phyloP scores from a whole-genome alignment of 768 basidiomycete genomes.

The Mycena alexandri region DNA sequence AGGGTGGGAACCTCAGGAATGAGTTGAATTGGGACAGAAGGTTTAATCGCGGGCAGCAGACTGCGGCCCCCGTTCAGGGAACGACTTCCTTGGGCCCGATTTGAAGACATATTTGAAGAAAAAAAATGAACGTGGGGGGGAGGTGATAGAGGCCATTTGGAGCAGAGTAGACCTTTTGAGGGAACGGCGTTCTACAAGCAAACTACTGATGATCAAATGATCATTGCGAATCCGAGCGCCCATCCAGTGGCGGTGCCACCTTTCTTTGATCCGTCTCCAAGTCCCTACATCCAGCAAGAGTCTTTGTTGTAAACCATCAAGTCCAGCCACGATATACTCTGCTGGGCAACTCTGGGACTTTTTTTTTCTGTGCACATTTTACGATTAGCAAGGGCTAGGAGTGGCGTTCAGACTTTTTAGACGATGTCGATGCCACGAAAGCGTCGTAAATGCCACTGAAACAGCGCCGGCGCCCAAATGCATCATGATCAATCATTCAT shows the following conservation, averaged over 20 bases:
- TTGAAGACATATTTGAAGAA: constrained; percentile 23
- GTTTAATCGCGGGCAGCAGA: constrained; percentile 34
- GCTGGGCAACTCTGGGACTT: background rate
- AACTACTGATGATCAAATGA: constrained; percentile 20
- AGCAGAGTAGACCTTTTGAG: constrained; percentile 6
- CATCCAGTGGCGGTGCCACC: background rate
- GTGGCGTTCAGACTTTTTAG: background rate
- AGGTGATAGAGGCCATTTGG: background rate
- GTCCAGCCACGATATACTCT: background rate
- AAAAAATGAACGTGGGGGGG: constrained; percentile 28
- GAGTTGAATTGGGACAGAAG: constrained; percentile 27
- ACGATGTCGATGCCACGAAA: background rate
- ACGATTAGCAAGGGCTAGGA: background rate
- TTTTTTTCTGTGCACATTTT: no score
- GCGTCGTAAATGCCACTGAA: background rate
- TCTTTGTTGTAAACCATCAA: background rate
- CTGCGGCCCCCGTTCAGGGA: background rate
- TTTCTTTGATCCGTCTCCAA: background rate
- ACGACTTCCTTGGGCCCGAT: background rate
- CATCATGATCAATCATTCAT: no score
- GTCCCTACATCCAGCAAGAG: no score
- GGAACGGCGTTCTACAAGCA: constrained; percentile 3
- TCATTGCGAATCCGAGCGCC: constrained; percentile 23
- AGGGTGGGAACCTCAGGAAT: constrained; percentile 35
- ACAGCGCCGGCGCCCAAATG: no score